Evolutionary conservation across 208 protist genomes (phyloP).

Genomic region (Crithidia fasciculata): DNA sequence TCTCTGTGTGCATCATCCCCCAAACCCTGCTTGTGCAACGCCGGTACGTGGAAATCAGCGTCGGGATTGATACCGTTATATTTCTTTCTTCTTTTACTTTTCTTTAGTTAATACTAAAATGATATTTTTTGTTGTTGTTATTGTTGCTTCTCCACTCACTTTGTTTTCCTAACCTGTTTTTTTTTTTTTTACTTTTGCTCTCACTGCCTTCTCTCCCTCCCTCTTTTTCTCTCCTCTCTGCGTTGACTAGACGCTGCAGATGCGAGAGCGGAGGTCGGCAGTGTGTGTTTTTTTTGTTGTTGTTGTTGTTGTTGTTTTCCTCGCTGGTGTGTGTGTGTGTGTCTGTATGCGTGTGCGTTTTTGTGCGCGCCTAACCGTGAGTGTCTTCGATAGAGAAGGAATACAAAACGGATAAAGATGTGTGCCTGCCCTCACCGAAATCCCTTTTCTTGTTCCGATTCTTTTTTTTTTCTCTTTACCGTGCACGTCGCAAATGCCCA

Average conservation of each 20-base stretch:
- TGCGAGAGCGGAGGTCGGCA: no score
- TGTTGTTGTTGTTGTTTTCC: not conserved
- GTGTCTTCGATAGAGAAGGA: not conserved
- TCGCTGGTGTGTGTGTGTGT: not conserved
- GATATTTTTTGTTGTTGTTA: not conserved
- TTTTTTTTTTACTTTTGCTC: constrained; percentile 16
- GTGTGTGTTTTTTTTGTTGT: constrained; percentile 4
- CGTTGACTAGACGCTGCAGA: no score
- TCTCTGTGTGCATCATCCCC: no score
- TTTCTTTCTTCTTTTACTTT: no score
- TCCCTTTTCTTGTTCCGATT: constrained; percentile 1
- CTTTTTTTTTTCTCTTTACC: not conserved
- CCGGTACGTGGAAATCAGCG: no score
- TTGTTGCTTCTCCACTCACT: not conserved
- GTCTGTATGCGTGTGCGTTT: not conserved
- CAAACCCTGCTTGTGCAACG: no score
- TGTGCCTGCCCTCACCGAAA: not conserved
- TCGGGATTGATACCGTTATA: no score
- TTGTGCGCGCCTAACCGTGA: not conserved
- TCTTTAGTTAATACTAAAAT: no score
- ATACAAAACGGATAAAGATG: no score
- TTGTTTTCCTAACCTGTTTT: not conserved
- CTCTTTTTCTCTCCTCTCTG: not conserved
- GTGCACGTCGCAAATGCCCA: not conserved
- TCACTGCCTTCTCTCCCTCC: not conserved